Percentiles rank a stretch among this genome's conserved stretches.
phyloP scores from a whole-genome alignment of 202 grass and related monocot species.

The Miscanthus sacchariflorus region DNA sequence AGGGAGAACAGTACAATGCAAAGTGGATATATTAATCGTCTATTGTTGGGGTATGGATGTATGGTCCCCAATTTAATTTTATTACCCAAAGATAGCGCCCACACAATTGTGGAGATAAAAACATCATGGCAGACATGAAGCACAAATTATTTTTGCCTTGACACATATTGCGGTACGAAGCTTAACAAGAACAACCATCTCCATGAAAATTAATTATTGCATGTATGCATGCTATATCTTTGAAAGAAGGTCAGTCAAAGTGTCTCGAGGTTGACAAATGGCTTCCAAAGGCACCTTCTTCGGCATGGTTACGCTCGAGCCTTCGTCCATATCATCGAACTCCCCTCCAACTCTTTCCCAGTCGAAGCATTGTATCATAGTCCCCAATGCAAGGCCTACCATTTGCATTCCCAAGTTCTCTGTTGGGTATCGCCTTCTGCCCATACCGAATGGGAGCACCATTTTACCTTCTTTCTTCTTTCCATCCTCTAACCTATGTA shows the following conservation, averaged over 20 bases:
- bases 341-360: conserved; percentile 29
- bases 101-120: too few species aligned
- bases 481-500: conserved; percentile 39
- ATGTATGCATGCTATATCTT: not conserved
- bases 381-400: not conserved
- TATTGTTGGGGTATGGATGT: too few species aligned
- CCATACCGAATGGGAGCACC: conserved; percentile 51
- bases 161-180: too few species aligned
- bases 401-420: conserved; percentile 46
- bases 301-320: conserved; percentile 42
- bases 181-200: too few species aligned
- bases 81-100: too few species aligned
- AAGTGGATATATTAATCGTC: too few species aligned
- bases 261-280: not conserved
- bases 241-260: not conserved
- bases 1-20: too few species aligned
- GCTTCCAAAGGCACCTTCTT: conserved; percentile 38
- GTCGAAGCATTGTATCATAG: conserved; percentile 58
- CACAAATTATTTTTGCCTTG: too few species aligned
- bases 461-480: not conserved
- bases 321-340: conserved; percentile 38
- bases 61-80: too few species aligned
- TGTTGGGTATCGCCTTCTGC: conserved; percentile 36
- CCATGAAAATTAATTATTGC: too few species aligned
- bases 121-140: too few species aligned